A percentile compares a stretch with the other conserved stretches of the same genome.
These are phyloP conservation scores for Henckelia pumila DNA, from an alignment of 257 asterid species.

Conservation along the genomic window DNA sequence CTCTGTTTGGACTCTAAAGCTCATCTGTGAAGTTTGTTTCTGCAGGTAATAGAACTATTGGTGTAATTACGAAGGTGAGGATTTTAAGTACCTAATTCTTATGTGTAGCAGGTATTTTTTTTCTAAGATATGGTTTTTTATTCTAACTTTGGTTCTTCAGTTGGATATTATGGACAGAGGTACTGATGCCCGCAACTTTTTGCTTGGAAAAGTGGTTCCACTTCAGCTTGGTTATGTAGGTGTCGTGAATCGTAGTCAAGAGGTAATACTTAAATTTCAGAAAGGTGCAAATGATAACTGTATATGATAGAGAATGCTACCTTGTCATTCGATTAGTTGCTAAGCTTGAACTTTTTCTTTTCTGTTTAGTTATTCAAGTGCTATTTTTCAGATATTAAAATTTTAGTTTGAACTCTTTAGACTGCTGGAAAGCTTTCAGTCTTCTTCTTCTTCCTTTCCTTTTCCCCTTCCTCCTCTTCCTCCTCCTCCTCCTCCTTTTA, in stretches of 20 bases:
- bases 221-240: conserved; percentile 98
- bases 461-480: too few species aligned
- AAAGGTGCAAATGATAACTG: not conserved
- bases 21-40: conserved; percentile 27
- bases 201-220: conserved; percentile 95
- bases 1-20: conserved; percentile 21
- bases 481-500: too few species aligned
- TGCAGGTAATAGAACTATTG: conserved; percentile 92
- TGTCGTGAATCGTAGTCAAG: conserved; percentile 94
- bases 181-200: conserved; percentile 85
- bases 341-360: not conserved
- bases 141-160: conserved; percentile 45
- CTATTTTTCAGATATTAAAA: not conserved
- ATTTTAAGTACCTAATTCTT: conserved; percentile 5
- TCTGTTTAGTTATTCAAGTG: not conserved
- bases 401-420: not conserved
- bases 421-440: not conserved
- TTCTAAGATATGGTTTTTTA: not conserved
- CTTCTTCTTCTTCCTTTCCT: too few species aligned
- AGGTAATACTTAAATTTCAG: conserved; percentile 49
- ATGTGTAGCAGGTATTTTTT: conserved; percentile 7
- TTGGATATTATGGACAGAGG: conserved; percentile 99
- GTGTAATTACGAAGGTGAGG: conserved; percentile 87
- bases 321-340: too few species aligned
- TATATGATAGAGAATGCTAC: not conserved